Base-by-base conservation (phyloP, 192 early-diverging fungal species). In the Thoreauomyces humboldtii region DNA sequence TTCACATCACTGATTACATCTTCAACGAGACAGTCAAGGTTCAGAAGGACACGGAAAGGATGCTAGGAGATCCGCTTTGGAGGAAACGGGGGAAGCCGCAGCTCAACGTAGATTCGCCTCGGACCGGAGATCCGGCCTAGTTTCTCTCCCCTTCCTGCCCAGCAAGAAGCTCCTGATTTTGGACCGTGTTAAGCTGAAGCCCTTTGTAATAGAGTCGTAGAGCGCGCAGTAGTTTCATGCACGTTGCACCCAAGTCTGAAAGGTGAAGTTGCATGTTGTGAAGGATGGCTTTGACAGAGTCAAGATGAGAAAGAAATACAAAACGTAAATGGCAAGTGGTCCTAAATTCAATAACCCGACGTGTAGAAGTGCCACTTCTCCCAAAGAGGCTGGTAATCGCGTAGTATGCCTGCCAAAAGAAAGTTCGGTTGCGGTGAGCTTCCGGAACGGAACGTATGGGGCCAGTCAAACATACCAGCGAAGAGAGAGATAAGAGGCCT, bases 281-380 rank as follows among this genome's bases (percentile, higher is more conserved):
- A n/a, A n/a, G n/a, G n/a, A n/a, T n/a, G n/a, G n/a, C n/a, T n/a
- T n/a, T n/a, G n/a, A n/a, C n/a, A n/a, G n/a, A n/a, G n/a, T n/a
- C n/a, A n/a, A n/a, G n/a, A n/a, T n/a, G n/a, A n/a, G n/a, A n/a
- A n/a, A n/a, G n/a, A n/a, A n/a, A n/a, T n/a, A n/a, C n/a, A n/a
- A n/a, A n/a, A n/a, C n/a, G n/a, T n/a, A n/a, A n/a, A n/a, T n/a
- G n/a, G n/a, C n/a, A n/a, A n/a, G n/a, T n/a, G n/a, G n/a, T n/a
- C n/a, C n/a, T n/a, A n/a, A n/a, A n/a, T 41, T 57, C 27, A 75
- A 27, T 70, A 71, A 14, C 57, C 69, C n/a, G 85, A 78, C 4
- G 87, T 95, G 72, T 95, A 95, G 67, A 92, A 95, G 73, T 95
- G 89, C 61, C 91, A 85, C 44, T 84, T 83, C 75, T 95, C 87